These are phyloP conservation scores for Exophiala aquamarina DNA, from an alignment of 2,329 filamentous ascomycete genomes.

Conservation along the genomic window DNA sequence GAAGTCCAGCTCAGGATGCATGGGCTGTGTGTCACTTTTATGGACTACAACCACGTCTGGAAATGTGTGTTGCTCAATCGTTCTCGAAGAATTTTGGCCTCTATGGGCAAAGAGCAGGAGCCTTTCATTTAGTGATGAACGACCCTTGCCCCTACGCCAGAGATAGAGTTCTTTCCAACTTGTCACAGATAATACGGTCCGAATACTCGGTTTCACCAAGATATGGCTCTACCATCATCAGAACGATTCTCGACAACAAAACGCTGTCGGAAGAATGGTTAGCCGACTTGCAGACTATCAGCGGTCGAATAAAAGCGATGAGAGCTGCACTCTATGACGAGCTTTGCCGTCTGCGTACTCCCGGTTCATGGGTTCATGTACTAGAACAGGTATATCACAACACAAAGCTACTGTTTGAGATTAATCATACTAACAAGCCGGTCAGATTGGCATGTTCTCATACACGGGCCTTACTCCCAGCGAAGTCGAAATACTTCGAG, in stretches of 20 bases:
- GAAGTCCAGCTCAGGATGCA: conserved; percentile 79
- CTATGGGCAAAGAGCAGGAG: conserved; percentile 92
- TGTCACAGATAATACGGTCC: conserved; percentile 49
- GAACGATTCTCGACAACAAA: conserved; percentile 29
- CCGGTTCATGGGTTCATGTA: conserved; percentile 35
- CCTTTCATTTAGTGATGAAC: conserved; percentile 66
- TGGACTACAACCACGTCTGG: conserved; percentile 71
- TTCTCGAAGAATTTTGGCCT: conserved; percentile 72
- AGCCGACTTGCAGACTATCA: conserved; percentile 37
- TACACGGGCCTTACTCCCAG: conserved; percentile 36
- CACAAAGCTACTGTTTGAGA: too few species aligned
- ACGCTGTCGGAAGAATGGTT: conserved; percentile 32
- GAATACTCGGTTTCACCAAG: conserved; percentile 32
- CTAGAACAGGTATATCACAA: conserved; percentile 29
- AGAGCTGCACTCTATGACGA: conserved; percentile 28
- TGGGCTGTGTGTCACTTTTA: conserved; percentile 90
- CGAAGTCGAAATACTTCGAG: conserved; percentile 33
- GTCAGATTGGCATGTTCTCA: conserved; percentile 41
- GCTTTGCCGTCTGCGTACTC: conserved; percentile 28
- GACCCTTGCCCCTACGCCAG: too few species aligned
- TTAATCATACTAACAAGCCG: too few species aligned
- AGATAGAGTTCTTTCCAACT: conserved; percentile 1
- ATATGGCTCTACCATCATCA: conserved; percentile 34
- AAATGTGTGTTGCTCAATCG: conserved; percentile 58
- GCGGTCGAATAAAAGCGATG: conserved; percentile 35